These are phyloP conservation scores for Arabis alpina DNA, from an alignment of 345 rosid species.

Conservation along the genomic window DNA sequence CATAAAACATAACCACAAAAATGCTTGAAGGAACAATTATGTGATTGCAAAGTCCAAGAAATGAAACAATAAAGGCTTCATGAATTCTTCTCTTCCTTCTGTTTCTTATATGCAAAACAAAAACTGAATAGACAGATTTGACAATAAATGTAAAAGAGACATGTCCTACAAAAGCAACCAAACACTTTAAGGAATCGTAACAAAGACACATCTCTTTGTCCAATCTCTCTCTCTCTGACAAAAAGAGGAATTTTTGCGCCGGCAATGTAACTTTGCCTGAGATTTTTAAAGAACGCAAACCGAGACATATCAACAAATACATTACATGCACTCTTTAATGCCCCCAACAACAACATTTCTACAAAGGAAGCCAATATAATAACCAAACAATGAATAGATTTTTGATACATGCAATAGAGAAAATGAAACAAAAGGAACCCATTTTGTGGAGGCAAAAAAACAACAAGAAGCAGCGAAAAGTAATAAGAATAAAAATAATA, in stretches of 20 bases:
- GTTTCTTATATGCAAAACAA: conserved; percentile 37
- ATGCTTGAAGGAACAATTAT: too few relatives aligned
- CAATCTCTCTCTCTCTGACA: conserved; percentile 22
- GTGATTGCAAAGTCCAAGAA: conserved; percentile 47
- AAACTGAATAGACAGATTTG: conserved; percentile 45
- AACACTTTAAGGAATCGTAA: conserved; percentile 31
- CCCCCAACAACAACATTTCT: conserved; percentile 33
- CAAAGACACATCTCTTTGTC: conserved; percentile 20
- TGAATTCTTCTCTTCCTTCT: conserved; percentile 42
- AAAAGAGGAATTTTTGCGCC: conserved; percentile 23
- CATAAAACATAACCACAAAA: too few relatives aligned
- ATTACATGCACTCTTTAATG: conserved; percentile 20
- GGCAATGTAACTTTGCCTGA: conserved; percentile 27
- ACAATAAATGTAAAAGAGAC: conserved; percentile 47
- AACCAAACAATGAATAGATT: conserved; percentile 21
- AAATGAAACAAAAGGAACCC: conserved; percentile 2
- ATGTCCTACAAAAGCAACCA: conserved; percentile 27
- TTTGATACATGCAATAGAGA: conserved; percentile 8
- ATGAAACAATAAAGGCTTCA: conserved; percentile 34
- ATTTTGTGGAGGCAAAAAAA: conserved; percentile 17
- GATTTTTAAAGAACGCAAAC: conserved; percentile 9
- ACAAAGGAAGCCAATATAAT: conserved; percentile 1
- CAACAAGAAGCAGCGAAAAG: conserved; percentile 10
- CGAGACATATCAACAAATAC: conserved; percentile 33
- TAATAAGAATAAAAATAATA: conserved; percentile 7